Conservation (phyloP, 2,329 filamentous ascomycete genomes). For the Talaromyces sp. region DNA sequence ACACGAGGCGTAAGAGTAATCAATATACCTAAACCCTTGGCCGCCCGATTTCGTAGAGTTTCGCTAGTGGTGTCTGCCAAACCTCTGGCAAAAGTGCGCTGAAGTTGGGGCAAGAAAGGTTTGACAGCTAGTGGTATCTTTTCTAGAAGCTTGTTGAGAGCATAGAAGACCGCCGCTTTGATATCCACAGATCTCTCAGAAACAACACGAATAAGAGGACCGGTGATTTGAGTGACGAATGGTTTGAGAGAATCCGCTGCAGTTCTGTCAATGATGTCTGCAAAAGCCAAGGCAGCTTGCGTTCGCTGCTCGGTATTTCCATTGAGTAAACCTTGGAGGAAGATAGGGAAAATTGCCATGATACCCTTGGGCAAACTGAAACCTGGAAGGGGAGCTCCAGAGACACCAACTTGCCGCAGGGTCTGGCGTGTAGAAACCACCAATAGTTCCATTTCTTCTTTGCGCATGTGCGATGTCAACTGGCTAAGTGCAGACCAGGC, state of each 20-base stretch:
- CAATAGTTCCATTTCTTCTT: constrained; percentile 96
- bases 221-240: constrained; percentile 96
- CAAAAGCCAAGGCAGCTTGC: constrained; percentile 87
- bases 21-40: constrained; percentile 87
- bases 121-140: constrained; percentile 96
- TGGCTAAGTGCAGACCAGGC: constrained; percentile 83
- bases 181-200: constrained; percentile 95
- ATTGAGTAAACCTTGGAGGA: constrained; percentile 97
- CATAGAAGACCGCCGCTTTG: constrained; percentile 87
- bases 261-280: constrained; percentile 91
- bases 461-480: constrained; percentile 83
- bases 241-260: constrained; percentile 83
- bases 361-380: constrained; percentile 94
- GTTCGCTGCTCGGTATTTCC: constrained; percentile 88
- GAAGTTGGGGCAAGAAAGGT: constrained; percentile 93
- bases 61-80: constrained; percentile 92
- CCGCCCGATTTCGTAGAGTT: constrained; percentile 77
- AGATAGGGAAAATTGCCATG: constrained; percentile 92
- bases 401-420: constrained; percentile 81
- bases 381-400: constrained; percentile 78
- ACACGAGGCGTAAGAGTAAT: constrained; percentile 95
- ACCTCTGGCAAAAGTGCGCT: constrained; percentile 94
- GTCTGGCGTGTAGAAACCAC: constrained; percentile 82
- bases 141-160: constrained; percentile 89
- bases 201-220: constrained; percentile 94